A percentile compares a stretch with the other conserved stretches of the same genome.
These are phyloP conservation scores for Pseudocercospora musae DNA, from an alignment of 2,329 filamentous ascomycete genomes.

Conservation along the genomic window DNA sequence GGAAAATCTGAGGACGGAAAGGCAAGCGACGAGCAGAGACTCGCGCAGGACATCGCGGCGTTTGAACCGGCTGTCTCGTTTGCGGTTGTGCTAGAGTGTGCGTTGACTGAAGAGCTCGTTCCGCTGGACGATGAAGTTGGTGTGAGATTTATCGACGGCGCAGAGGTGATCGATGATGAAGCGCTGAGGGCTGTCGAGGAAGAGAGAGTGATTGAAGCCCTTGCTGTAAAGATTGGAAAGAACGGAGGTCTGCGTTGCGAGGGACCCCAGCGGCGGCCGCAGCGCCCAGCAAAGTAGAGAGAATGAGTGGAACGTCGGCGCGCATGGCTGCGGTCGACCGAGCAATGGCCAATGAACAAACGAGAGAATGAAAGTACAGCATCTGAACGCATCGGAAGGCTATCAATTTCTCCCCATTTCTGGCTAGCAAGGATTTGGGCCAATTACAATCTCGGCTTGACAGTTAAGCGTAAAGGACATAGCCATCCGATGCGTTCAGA, in stretches of 20 bases:
- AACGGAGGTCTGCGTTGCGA: slow-evolving; percentile 14
- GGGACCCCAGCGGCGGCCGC: slow-evolving; percentile 27
- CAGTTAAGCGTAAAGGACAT: too few relatives aligned
- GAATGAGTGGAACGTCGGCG: slow-evolving; percentile 25
- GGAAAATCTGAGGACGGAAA: slow-evolving; percentile 21
- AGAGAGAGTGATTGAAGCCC: neutral
- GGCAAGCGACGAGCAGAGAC: slow-evolving; percentile 24
- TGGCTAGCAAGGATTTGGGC: too few relatives aligned
- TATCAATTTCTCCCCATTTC: too few relatives aligned
- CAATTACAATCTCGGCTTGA: too few relatives aligned
- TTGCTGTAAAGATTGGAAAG: slow-evolving; percentile 18
- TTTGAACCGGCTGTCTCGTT: slow-evolving; percentile 2
- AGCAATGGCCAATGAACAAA: slow-evolving; percentile 10
- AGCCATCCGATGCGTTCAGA: too few relatives aligned
- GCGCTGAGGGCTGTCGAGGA: neutral
- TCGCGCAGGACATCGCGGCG: slow-evolving; percentile 19
- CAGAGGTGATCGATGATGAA: neutral
- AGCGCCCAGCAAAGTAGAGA: slow-evolving; percentile 17
- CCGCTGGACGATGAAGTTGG: neutral
- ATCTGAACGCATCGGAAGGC: too few relatives aligned
- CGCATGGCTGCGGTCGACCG: slow-evolving; percentile 18
- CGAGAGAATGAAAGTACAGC: too few relatives aligned
- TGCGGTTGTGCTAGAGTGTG: slow-evolving; percentile 4
- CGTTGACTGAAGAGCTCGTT: slow-evolving; percentile 1
- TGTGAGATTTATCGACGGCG: neutral